Base-by-base conservation (phyloP, 495 filamentous ascomycete genomes). In the Bacidia rubella region DNA sequence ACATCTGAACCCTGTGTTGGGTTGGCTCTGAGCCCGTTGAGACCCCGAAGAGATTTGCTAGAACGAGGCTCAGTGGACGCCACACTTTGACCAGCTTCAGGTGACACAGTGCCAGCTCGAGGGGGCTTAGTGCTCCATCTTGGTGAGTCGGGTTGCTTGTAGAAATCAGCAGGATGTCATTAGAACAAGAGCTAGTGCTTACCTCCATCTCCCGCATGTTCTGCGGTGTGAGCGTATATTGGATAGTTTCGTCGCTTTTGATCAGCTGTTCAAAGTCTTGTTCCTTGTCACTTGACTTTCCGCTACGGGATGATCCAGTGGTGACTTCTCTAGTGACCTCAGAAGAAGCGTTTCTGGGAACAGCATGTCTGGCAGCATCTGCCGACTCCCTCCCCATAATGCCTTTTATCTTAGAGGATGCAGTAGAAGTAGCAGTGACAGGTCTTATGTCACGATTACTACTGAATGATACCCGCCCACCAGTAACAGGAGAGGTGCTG, bases 221-320 rank as follows among this genome's bases (percentile, higher is more conserved):
- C 61, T 86, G 82, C 1, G 92, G 90, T 1, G 92, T 98, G 26
- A 96, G 74, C 1, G 92, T 96, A 63, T 83, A 96, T 65, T 90
- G 89, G 43, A 98, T 82, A 1, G 92, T 96, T 63, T 94, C 82
- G 52, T 88, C 80, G 65, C 88, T 89, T 35, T 85, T 81, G 53
- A 98, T 92, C 32, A 96, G 73, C 57, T 90, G 78, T 60, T 98
- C 92, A 65, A 98, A 89, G 45, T 72, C 70, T 19, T 69, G 68
- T 48, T 67, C 72, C 50, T 74, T 75, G 32, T 75, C 74, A 39
- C 70, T 72, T 22, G 60, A 52, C 24, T 52, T 66, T 57, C 45
- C 64, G 68, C 42, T 61, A 58, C 52, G 63, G 50, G 52, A 65
- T 64, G 52, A 63, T 63, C 43, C 25, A n/a, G 44, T 57, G 29